These are phyloP conservation scores for Juglanconis sp. DNA, from an alignment of 2,329 filamentous ascomycete species.

Conservation along the genomic window DNA sequence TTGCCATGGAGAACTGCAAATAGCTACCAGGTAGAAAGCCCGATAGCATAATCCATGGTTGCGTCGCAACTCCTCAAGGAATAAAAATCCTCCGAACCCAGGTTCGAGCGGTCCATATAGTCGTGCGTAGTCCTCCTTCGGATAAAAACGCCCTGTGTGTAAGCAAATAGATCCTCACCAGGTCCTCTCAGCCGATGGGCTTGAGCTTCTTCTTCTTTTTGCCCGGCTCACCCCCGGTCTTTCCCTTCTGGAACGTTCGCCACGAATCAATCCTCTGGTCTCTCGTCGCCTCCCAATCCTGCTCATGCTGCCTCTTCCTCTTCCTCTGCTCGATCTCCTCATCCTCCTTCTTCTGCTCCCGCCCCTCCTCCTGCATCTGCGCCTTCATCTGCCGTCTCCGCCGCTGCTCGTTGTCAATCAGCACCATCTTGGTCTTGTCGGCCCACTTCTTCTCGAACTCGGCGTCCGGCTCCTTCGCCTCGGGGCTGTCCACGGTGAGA, in stretches of 20 bases:
- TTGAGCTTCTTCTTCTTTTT: slow-evolving; percentile 71
- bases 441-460: slow-evolving; percentile 79
- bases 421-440: slow-evolving; percentile 82
- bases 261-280: slow-evolving; percentile 92
- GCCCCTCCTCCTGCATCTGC: slow-evolving; percentile 93
- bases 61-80: neutral
- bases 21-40: neutral
- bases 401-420: slow-evolving; percentile 89
- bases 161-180: neutral
- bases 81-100: neutral
- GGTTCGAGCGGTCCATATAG: neutral
- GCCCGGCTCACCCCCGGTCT: slow-evolving; percentile 42
- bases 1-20: neutral
- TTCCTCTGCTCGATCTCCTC: slow-evolving; percentile 79
- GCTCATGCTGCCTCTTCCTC: slow-evolving; percentile 85
- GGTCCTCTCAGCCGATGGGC: slow-evolving; percentile 49
- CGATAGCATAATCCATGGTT: neutral
- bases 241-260: slow-evolving; percentile 84
- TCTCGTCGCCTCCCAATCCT: slow-evolving; percentile 90
- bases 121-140: neutral
- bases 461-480: slow-evolving; percentile 71
- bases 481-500: slow-evolving; percentile 83
- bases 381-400: slow-evolving; percentile 83
- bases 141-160: neutral
- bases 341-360: slow-evolving; percentile 81